Evolutionary conservation across 2,329 filamentous ascomycete genomes (phyloP).

Genomic region (Blastomyces parvus): DNA sequence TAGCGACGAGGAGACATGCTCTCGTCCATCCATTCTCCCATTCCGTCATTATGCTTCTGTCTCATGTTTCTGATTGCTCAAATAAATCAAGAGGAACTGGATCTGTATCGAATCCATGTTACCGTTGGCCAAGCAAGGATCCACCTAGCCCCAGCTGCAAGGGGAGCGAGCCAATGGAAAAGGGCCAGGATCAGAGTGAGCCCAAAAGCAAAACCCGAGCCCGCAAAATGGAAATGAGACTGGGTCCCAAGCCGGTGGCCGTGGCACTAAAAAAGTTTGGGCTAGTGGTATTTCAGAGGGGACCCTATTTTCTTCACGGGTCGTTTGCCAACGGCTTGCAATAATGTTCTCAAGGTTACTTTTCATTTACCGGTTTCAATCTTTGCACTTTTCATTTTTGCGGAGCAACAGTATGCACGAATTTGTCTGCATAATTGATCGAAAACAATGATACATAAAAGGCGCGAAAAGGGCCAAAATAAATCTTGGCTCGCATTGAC

Average conservation of each 20-base stretch:
- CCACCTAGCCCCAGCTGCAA: neutral
- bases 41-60: neutral
- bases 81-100: neutral
- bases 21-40: neutral
- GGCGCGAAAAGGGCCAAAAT: neutral
- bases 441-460: neutral
- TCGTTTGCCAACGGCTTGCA: neutral
- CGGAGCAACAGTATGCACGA: neutral
- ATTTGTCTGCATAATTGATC: no score
- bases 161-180: neutral
- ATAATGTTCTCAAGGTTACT: neutral
- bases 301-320: neutral
- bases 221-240: slow-evolving; percentile 6
- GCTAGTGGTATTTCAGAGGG: neutral
- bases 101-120: neutral
- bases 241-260: slow-evolving; percentile 1
- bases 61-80: neutral
- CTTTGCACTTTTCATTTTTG: neutral
- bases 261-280: neutral
- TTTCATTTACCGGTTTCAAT: neutral
- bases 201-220: neutral
- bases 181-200: neutral
- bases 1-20: neutral
- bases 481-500: neutral
- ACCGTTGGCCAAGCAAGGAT: neutral